phyloP scores from a whole-genome alignment of 1,139 yeast genomes.

The Saccharomycopsis phalli region DNA sequence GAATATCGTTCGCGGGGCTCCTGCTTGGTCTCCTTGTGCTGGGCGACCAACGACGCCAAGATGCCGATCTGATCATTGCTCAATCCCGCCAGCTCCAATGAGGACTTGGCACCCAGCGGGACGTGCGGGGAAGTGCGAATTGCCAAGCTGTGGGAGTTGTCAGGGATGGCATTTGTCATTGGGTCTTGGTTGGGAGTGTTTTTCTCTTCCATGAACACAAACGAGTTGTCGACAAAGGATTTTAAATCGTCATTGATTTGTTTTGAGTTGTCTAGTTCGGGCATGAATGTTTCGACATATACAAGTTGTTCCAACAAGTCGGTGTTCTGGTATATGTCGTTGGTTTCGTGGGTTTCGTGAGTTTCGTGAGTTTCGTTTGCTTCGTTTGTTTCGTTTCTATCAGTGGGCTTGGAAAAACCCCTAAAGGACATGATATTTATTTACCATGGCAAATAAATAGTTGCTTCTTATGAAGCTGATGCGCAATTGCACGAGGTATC shows the following conservation, averaged over 20 bases:
- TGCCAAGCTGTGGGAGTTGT: background rate
- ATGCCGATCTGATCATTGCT: constrained; percentile 10
- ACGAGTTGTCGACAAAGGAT: constrained; percentile 16
- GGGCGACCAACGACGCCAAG: constrained; percentile 6
- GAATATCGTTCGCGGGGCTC: background rate
- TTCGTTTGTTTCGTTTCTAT: too few relatives aligned
- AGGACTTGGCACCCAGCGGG: constrained; percentile 14
- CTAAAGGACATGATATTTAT: background rate
- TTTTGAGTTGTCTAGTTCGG: constrained; percentile 12
- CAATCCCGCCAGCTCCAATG: constrained; percentile 16
- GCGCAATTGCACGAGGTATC: constrained; percentile 1
- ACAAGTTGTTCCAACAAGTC: constrained; percentile 16
- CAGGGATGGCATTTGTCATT: constrained; percentile 1
- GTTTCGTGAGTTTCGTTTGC: too few relatives aligned
- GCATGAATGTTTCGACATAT: constrained; percentile 20
- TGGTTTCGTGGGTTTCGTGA: background rate
- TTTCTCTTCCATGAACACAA: constrained; percentile 18
- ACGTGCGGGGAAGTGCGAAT: constrained; percentile 2
- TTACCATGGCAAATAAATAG: background rate
- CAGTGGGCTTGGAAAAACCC: too few relatives aligned
- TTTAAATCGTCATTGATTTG: constrained; percentile 13
- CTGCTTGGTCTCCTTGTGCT: constrained; percentile 1
- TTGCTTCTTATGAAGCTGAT: background rate
- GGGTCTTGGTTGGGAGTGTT: constrained; percentile 6
- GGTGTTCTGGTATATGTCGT: constrained; percentile 15